These are phyloP conservation scores for Talaromyces nanjingensis DNA, from an alignment of 495 filamentous ascomycete species.

Conservation along the genomic window DNA sequence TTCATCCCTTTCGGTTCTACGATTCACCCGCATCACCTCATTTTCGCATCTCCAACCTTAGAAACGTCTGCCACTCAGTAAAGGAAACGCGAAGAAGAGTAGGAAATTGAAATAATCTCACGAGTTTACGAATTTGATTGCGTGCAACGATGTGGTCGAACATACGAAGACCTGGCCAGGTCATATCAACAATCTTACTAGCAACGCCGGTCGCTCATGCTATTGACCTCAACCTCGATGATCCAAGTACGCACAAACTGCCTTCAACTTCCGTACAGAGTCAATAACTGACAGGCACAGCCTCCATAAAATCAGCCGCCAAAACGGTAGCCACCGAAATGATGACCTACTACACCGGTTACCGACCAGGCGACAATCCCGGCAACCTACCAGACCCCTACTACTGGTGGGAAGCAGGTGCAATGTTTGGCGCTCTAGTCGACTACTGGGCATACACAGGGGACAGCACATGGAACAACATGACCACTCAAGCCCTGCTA, in stretches of 20 bases:
- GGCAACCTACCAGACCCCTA: slow-evolving; percentile 71
- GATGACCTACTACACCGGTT: slow-evolving; percentile 62
- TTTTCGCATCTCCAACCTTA: neutral
- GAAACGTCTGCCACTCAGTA: neutral
- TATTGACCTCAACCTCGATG: slow-evolving; percentile 20
- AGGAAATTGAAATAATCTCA: neutral
- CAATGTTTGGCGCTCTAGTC: slow-evolving; percentile 67
- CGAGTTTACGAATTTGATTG: neutral
- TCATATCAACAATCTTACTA: slow-evolving; percentile 6
- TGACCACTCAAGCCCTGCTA: slow-evolving; percentile 58
- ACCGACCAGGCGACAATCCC: slow-evolving; percentile 60
- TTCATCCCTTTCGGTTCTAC: neutral
- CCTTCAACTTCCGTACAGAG: neutral
- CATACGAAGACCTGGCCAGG: neutral
- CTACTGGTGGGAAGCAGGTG: slow-evolving; percentile 79
- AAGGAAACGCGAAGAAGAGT: neutral
- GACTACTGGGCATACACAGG: slow-evolving; percentile 83
- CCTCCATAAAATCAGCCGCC: slow-evolving; percentile 41
- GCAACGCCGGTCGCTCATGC: slow-evolving; percentile 15
- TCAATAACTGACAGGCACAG: slow-evolving; percentile 15
- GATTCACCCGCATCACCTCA: neutral
- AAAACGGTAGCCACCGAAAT: slow-evolving; percentile 36
- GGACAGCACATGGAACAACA: slow-evolving; percentile 64
- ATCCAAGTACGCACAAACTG: slow-evolving; percentile 10
- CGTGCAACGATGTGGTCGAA: neutral